phyloP scores from a whole-genome alignment of 768 basidiomycete species.

The Pleurotus platypus region DNA sequence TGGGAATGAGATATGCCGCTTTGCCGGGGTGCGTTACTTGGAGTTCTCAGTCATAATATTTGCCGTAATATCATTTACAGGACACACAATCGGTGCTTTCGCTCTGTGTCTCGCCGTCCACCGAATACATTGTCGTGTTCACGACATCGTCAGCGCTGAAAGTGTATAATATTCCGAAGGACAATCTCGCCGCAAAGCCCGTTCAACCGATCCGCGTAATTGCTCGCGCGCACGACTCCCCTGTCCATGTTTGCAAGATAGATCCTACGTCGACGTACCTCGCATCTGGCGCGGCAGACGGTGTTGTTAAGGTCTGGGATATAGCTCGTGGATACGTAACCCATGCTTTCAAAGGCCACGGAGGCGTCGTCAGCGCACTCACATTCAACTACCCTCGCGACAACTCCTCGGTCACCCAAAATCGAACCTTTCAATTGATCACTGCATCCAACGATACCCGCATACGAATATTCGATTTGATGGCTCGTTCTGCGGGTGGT shows the following conservation, averaged over 20 bases:
- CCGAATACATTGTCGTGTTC: conserved; percentile 74
- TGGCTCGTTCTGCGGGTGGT: conserved; percentile 51
- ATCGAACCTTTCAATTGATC: conserved; percentile 70
- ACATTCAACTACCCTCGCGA: conserved; percentile 77
- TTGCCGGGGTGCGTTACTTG: conserved; percentile 69
- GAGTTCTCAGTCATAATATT: conserved; percentile 1
- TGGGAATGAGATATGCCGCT: conserved; percentile 75
- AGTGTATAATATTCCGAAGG: conserved; percentile 72
- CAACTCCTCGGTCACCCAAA: conserved; percentile 40
- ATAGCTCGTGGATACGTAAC: conserved; percentile 84
- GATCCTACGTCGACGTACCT: conserved; percentile 88
- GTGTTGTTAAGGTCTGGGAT: conserved; percentile 97
- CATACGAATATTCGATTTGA: conserved; percentile 89
- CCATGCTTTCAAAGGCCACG: conserved; percentile 94
- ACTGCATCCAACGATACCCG: conserved; percentile 91
- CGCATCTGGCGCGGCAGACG: conserved; percentile 95
- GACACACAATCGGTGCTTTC: conserved; percentile 84
- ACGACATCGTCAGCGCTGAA: conserved; percentile 79
- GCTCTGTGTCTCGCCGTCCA: conserved; percentile 75
- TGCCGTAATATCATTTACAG: conserved; percentile 33
- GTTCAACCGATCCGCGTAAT: conserved; percentile 73
- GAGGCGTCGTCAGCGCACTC: conserved; percentile 93
- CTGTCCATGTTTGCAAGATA: conserved; percentile 82
- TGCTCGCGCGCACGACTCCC: conserved; percentile 86
- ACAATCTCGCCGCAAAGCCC: conserved; percentile 37